A percentile compares a stretch with the other conserved stretches of the same genome.
phyloP scores from a whole-genome alignment of 345 rosid genomes.

The Crucihimalaya himalaica region DNA sequence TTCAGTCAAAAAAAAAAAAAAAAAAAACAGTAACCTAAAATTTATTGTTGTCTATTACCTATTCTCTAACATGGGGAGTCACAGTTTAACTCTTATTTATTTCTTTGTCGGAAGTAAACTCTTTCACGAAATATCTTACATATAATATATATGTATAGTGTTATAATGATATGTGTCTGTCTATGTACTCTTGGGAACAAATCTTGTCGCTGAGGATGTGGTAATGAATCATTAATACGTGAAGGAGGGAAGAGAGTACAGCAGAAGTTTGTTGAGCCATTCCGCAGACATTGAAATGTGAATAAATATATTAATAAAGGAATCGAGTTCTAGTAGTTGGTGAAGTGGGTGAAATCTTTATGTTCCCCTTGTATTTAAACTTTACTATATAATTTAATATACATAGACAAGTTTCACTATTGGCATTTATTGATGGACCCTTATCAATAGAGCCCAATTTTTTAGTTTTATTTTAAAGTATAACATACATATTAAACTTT shows the following conservation, averaged over 20 bases:
- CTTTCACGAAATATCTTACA: not conserved
- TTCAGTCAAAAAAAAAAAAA: too few relatives aligned
- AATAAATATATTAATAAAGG: not conserved
- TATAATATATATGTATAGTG: not conserved
- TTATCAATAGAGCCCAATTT: conserved; percentile 2
- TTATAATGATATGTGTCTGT: conserved; percentile 16
- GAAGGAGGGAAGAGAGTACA: conserved; percentile 12
- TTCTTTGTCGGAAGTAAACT: not conserved
- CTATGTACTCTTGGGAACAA: not conserved
- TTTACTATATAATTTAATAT: not conserved
- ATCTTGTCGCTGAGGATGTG: conserved; percentile 21
- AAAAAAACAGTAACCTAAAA: not conserved
- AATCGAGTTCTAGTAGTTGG: conserved; percentile 28
- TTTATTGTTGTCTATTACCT: not conserved
- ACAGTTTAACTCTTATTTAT: not conserved
- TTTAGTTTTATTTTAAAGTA: not conserved
- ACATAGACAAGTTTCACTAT: not conserved
- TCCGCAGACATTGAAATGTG: conserved; percentile 15
- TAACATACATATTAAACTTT: too few relatives aligned
- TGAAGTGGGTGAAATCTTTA: conserved; percentile 37
- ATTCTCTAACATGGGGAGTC: not conserved
- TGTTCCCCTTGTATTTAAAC: not conserved
- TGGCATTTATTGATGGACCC: conserved; percentile 30
- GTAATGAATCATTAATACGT: conserved; percentile 7
- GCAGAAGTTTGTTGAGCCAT: conserved; percentile 12